phyloP scores from a whole-genome alignment of 805 yeast species.

The Teunomyces aglyptinius region DNA sequence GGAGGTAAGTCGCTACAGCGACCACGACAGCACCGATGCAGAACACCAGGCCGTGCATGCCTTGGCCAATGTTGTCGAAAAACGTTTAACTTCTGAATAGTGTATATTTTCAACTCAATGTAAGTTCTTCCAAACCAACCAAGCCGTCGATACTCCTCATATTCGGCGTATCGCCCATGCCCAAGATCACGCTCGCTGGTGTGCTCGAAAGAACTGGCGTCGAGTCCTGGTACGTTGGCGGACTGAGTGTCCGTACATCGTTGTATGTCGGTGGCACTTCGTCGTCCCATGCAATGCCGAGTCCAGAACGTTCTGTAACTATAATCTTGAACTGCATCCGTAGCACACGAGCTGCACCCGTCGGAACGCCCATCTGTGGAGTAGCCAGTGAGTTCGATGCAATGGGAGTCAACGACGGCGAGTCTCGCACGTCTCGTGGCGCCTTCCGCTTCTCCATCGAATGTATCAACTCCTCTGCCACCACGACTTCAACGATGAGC shows the following conservation, averaged over 20 bases:
- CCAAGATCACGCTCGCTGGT: slow-evolving; percentile 36
- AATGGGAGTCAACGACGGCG: slow-evolving; percentile 23
- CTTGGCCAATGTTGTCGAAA: slow-evolving; percentile 12
- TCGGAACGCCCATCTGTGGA: slow-evolving; percentile 61
- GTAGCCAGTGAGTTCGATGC: slow-evolving; percentile 17
- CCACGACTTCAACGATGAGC: slow-evolving; percentile 82
- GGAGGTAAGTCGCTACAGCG: slow-evolving; percentile 24
- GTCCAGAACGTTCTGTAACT: slow-evolving; percentile 86
- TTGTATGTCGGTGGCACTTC: slow-evolving; percentile 97
- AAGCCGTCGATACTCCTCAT: slow-evolving; percentile 27
- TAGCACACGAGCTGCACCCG: slow-evolving; percentile 92
- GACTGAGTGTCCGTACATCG: slow-evolving; percentile 77
- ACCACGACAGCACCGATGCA: slow-evolving; percentile 2
- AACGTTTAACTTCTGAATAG: slow-evolving; percentile 6
- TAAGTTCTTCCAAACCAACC: slow-evolving; percentile 29
- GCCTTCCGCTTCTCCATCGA: slow-evolving; percentile 14
- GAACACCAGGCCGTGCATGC: slow-evolving; percentile 12
- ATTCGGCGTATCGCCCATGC: slow-evolving; percentile 44
- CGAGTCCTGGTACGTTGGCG: slow-evolving; percentile 65
- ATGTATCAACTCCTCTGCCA: slow-evolving; percentile 82
- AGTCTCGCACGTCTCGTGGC: neutral
- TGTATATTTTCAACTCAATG: neutral
- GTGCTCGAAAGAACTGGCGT: slow-evolving; percentile 10
- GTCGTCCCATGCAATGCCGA: slow-evolving; percentile 98
- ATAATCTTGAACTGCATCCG: slow-evolving; percentile 90